phyloP scores from a whole-genome alignment of 2,329 filamentous ascomycete species.

The Alternaria arborescens region DNA sequence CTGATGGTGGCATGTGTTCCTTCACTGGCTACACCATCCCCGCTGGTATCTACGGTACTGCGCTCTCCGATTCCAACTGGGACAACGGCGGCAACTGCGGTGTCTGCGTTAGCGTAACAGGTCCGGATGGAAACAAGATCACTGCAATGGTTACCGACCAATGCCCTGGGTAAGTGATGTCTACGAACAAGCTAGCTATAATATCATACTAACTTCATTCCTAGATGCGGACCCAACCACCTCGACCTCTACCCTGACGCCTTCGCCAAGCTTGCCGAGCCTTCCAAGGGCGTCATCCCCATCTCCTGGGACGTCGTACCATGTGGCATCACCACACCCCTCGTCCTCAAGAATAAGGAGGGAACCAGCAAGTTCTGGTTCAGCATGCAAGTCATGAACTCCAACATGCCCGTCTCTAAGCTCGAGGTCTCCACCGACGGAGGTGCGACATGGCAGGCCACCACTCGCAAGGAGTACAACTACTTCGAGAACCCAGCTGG shows the following conservation, averaged over 20 bases:
- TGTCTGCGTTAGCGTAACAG: constrained; percentile 67
- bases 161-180: constrained; percentile 55
- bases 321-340: constrained; percentile 61
- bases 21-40: constrained; percentile 71
- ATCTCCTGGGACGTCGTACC: constrained; percentile 61
- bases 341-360: constrained; percentile 63
- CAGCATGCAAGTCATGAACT: constrained; percentile 71
- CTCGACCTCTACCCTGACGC: constrained; percentile 65
- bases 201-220: background rate
- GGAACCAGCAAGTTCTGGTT: constrained; percentile 64
- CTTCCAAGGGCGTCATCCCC: constrained; percentile 58
- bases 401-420: constrained; percentile 63
- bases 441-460: constrained; percentile 66
- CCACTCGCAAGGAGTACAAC: constrained; percentile 62
- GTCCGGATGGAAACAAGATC: constrained; percentile 64
- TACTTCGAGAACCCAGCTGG: constrained; percentile 69
- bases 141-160: constrained; percentile 71
- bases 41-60: constrained; percentile 66
- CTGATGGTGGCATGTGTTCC: constrained; percentile 68
- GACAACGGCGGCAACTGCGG: constrained; percentile 65
- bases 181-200: background rate
- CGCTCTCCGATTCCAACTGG: constrained; percentile 68
- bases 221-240: constrained; percentile 60
- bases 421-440: constrained; percentile 70
- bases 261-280: constrained; percentile 58